A percentile compares a stretch with the other conserved stretches of the same genome.
Evolutionary conservation across 768 basidiomycete species (phyloP).

Genomic region (Phylloporus rhodoxanthus): DNA sequence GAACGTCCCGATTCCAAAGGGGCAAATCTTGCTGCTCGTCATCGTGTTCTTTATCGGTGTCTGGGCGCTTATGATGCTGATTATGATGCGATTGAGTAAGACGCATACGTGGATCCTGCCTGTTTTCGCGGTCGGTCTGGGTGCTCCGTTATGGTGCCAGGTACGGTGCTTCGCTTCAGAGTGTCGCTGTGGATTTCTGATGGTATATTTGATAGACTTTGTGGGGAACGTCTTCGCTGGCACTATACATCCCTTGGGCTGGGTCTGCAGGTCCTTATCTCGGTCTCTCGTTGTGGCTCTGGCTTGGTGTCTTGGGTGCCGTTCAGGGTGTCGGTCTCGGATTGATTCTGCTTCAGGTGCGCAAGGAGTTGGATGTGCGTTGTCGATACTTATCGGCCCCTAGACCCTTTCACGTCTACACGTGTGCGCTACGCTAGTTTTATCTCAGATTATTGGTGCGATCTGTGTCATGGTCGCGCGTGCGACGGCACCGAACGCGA

Average conservation of each 20-base stretch:
- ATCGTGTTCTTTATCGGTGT: constrained; percentile 80
- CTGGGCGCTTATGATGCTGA: constrained; percentile 68
- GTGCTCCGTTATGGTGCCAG: constrained; percentile 94
- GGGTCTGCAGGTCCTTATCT: constrained; percentile 82
- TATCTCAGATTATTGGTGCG: constrained; percentile 86
- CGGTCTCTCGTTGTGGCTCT: constrained; percentile 86
- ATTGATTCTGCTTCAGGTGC: constrained; percentile 75
- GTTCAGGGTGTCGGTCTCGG: constrained; percentile 92
- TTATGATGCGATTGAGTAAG: constrained; percentile 84
- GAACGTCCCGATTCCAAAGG: constrained; percentile 75
- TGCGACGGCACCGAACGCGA: constrained; percentile 81
- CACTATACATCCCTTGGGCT: constrained; percentile 91
- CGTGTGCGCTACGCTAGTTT: constrained; percentile 88
- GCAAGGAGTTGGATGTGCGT: not conserved
- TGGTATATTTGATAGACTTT: constrained; percentile 51
- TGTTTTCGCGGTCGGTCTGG: constrained; percentile 91
- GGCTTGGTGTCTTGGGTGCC: constrained; percentile 92
- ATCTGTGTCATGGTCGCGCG: constrained; percentile 90
- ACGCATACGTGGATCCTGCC: constrained; percentile 94
- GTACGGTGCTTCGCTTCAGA: constrained; percentile 29
- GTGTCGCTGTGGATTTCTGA: not conserved
- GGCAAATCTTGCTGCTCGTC: constrained; percentile 77
- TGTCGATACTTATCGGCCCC: not conserved
- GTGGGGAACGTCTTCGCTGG: constrained; percentile 93
- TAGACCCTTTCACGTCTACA: constrained; percentile 87